Base-by-base conservation (phyloP, 129 eudicot species). In the Mikania micrantha region DNA sequence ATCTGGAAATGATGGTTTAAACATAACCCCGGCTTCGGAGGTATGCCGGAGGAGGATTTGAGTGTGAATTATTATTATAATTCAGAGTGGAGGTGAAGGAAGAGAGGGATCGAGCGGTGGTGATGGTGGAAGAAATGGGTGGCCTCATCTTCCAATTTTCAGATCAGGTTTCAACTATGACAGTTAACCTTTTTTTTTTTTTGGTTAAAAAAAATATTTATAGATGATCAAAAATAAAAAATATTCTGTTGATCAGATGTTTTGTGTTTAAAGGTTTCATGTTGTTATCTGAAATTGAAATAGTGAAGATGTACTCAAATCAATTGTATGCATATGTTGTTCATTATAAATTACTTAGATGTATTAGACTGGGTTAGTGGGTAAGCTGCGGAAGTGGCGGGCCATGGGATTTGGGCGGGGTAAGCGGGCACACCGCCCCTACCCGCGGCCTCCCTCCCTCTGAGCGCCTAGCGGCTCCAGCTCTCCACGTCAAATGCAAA, bases 141-240 rank as follows among this genome's bases (percentile, higher is more conserved):
- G 79, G 79, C 49, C 80, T n/a, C 42, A 62, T 68, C 80, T 76
- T 60, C 69, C 80, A 36, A 38, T 76, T 60, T 76, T 36, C 62
- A 68, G 58, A 25, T 59, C 80, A 76, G 80, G 80, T 76, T 48
- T 65, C 25, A 41, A 60, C 47, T 40, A 60, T 32, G n/a, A n/a
- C n/a, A n/a, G n/a, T n/a, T n/a, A n/a, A n/a, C n/a, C n/a, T n/a
- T n/a, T n/a, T n/a, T n/a, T n/a, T n/a, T n/a, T n/a, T n/a, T n/a
- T n/a, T n/a, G n/a, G n/a, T n/a, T n/a, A n/a, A n/a, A n/a, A n/a
- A n/a, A n/a, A n/a, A n/a, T 40, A 40, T 7, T 7, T 7, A 1
- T 7, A 12, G 2, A 40, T 40, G 47, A 40, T 40, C 3, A 10
- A 40, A 40, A 40, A 40, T 11, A n/a, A 11, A 11, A 40, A 3